phyloP scores from a whole-genome alignment of 495 filamentous ascomycete genomes.

The Hamigera avellanea region DNA sequence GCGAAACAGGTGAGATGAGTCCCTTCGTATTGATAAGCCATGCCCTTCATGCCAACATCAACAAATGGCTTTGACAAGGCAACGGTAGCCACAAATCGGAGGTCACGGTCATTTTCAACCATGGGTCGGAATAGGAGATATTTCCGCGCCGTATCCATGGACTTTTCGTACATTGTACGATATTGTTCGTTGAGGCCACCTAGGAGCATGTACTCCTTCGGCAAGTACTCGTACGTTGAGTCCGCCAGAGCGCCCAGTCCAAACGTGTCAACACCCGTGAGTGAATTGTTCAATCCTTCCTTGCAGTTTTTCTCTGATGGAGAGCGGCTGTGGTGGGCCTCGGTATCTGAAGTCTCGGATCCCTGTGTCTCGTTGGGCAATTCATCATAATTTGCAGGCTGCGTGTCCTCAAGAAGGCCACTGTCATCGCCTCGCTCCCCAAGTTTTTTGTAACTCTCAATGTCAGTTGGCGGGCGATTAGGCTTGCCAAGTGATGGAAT shows the following conservation, averaged over 20 bases:
- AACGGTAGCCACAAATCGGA: constrained; percentile 60
- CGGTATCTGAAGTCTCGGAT: not conserved
- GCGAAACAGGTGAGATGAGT: constrained; percentile 82
- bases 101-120: constrained; percentile 57
- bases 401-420: constrained; percentile 14
- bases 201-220: constrained; percentile 66
- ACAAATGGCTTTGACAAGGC: constrained; percentile 20
- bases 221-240: constrained; percentile 90
- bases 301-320: constrained; percentile 13
- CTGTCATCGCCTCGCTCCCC: constrained; percentile 8
- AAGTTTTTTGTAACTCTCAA: constrained; percentile 15
- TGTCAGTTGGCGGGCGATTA: constrained; percentile 13
- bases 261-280: constrained; percentile 32
- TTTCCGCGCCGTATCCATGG: constrained; percentile 57
- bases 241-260: constrained; percentile 77
- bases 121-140: constrained; percentile 79
- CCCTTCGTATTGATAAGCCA: constrained; percentile 44
- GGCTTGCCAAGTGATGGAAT: constrained; percentile 5
- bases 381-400: constrained; percentile 16
- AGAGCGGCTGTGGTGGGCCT: not conserved
- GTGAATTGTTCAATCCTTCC: constrained; percentile 15
- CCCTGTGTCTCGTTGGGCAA: not conserved
- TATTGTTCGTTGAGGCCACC: constrained; percentile 79
- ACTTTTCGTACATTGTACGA: constrained; percentile 63
- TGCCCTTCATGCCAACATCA: constrained; percentile 17